A percentile compares a stretch with the other conserved stretches of the same genome.
Conservation (phyloP, 805 yeast species). For the Metschnikowia bowlesiae region DNA sequence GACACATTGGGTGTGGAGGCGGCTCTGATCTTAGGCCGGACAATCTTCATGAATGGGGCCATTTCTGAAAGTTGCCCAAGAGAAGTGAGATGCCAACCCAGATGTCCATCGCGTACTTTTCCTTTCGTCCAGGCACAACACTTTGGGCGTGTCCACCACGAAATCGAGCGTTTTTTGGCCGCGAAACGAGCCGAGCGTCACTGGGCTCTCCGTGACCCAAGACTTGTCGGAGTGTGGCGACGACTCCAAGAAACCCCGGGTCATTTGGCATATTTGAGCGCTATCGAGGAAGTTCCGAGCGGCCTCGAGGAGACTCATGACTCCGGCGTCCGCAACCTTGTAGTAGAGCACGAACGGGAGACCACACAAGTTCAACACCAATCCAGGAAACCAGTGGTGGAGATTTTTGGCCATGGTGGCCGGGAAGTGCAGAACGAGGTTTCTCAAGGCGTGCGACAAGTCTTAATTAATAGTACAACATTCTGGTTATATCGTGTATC, state of each 20-base stretch:
- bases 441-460: conserved; percentile 39
- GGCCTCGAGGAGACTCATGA: conserved; percentile 35
- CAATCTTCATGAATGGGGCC: conserved; percentile 24
- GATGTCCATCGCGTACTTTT: conserved; percentile 40
- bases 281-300: conserved; percentile 34
- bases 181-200: conserved; percentile 1
- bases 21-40: conserved; percentile 12
- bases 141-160: conserved; percentile 28
- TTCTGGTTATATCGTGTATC: no score
- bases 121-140: conserved; percentile 25
- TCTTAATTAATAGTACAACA: no score
- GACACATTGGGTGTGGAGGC: conserved; percentile 14
- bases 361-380: conserved; percentile 39
- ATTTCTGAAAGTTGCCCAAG: conserved; percentile 33
- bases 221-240: conserved; percentile 19
- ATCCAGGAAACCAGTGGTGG: conserved; percentile 41
- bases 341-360: conserved; percentile 31
- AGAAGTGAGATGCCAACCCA: conserved; percentile 44
- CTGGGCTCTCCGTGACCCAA: conserved; percentile 16
- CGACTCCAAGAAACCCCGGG: conserved; percentile 23
- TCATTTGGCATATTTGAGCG: conserved; percentile 21
- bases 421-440: conserved; percentile 36
- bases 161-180: conserved; percentile 21
- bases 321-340: conserved; percentile 34
- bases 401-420: conserved; percentile 39